Conservation (phyloP, 371 early-diverging fungal genomes). For the Mycotypha africana region DNA sequence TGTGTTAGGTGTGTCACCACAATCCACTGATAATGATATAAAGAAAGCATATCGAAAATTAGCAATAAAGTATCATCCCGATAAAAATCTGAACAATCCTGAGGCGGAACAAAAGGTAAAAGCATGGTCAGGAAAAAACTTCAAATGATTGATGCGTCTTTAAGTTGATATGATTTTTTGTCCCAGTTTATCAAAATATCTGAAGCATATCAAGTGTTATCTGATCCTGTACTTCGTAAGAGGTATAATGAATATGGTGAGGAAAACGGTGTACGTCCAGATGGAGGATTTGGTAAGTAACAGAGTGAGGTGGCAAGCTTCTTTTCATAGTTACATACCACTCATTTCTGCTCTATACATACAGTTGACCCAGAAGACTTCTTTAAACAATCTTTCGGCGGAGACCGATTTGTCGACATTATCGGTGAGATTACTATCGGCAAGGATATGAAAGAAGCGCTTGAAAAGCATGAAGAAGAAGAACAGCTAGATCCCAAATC, state of each 20-base stretch:
- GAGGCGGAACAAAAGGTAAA: constrained; percentile 79
- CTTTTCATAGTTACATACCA: too few relatives aligned
- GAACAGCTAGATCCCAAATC: constrained; percentile 9
- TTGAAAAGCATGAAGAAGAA: constrained; percentile 53
- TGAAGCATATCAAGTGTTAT: constrained; percentile 90
- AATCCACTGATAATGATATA: constrained; percentile 85
- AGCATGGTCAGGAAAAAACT: too few relatives aligned
- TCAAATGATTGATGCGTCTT: too few relatives aligned
- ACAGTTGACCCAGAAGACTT: constrained; percentile 86
- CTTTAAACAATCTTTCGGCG: constrained; percentile 93
- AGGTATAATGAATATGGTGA: constrained; percentile 84
- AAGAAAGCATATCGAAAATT: constrained; percentile 92
- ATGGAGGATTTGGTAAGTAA: constrained; percentile 66
- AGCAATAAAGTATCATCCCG: constrained; percentile 94
- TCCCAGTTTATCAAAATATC: constrained; percentile 85
- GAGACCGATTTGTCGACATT: constrained; percentile 88
- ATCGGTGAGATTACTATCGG: constrained; percentile 97
- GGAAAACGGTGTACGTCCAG: constrained; percentile 61
- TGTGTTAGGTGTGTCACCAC: constrained; percentile 74
- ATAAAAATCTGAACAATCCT: constrained; percentile 82
- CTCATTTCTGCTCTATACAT: neutral
- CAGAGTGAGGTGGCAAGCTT: too few relatives aligned
- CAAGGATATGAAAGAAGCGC: constrained; percentile 79
- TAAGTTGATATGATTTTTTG: constrained; percentile 17
- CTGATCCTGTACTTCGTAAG: constrained; percentile 80